phyloP scores from a whole-genome alignment of 345 rosid genomes.

The Ceriops decandra region DNA sequence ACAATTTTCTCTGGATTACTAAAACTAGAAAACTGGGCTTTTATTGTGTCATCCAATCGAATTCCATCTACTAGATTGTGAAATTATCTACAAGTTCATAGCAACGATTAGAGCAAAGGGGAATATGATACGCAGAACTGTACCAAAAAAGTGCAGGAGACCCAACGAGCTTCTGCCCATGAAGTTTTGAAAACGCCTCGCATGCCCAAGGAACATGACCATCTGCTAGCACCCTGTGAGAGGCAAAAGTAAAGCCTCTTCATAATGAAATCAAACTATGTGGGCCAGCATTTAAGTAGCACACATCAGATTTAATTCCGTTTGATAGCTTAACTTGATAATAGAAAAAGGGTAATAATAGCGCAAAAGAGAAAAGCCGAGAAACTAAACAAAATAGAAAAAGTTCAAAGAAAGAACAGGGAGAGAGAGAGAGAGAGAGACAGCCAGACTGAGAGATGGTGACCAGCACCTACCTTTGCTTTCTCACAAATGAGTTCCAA shows the following conservation, averaged over 20 bases:
- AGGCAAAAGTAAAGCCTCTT: not conserved
- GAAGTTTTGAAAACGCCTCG: constrained; percentile 31
- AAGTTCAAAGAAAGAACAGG: not conserved
- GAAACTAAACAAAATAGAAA: too few relatives aligned
- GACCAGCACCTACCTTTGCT: constrained; percentile 59
- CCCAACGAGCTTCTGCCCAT: constrained; percentile 12
- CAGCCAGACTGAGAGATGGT: not conserved
- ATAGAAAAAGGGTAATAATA: not conserved
- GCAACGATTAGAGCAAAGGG: not conserved
- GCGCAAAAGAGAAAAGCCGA: not conserved
- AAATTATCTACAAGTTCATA: not conserved
- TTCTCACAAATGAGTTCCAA: constrained; percentile 96
- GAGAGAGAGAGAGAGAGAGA: not conserved
- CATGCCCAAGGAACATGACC: constrained; percentile 34
- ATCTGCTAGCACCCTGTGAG: constrained; percentile 28
- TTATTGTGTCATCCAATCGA: too few relatives aligned
- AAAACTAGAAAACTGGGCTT: too few relatives aligned
- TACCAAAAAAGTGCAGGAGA: constrained; percentile 32
- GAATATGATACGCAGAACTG: not conserved
- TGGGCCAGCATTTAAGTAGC: not conserved
- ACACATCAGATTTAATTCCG: not conserved
- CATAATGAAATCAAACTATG: not conserved
- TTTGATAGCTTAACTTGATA: not conserved
- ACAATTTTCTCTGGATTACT: too few relatives aligned
- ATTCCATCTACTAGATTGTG: not conserved